Percentiles rank a stretch among this genome's conserved stretches.
These are phyloP conservation scores for Handroanthus guayacan DNA, from an alignment of 257 asterid species.

Conservation along the genomic window DNA sequence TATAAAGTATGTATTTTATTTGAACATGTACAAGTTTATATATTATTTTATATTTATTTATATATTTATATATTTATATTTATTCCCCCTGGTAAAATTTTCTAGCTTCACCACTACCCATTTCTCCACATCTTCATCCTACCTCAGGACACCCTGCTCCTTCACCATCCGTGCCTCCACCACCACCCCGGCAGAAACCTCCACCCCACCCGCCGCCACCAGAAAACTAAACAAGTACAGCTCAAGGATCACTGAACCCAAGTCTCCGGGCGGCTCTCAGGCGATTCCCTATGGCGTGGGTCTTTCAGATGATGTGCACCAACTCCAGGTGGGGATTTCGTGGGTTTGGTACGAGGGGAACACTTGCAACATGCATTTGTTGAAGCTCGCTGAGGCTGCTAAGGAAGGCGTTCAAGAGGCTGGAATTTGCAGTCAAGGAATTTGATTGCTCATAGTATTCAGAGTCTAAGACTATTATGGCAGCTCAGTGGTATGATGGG, in stretches of 20 bases:
- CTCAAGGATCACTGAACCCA: conserved; percentile 82
- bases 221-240: conserved; percentile 82
- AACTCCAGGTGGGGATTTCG: conserved; percentile 94
- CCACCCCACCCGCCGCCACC: conserved; percentile 45
- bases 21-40: too few species aligned
- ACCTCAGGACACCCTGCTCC: conserved; percentile 35
- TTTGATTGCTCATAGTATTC: conserved; percentile 96
- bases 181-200: conserved; percentile 49
- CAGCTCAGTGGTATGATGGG: too few species aligned
- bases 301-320: conserved; percentile 82
- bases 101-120: too few species aligned
- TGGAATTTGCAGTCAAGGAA: conserved; percentile 93
- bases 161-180: conserved; percentile 53
- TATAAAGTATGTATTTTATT: too few species aligned
- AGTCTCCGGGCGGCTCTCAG: conserved; percentile 94
- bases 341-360: conserved; percentile 99
- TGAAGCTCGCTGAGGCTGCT: conserved; percentile 86
- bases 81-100: too few species aligned
- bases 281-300: conserved; percentile 97
- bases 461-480: too few species aligned
- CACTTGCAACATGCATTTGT: conserved; percentile 96
- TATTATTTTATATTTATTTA: too few species aligned
- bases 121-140: conserved; percentile 39
- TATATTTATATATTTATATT: too few species aligned
- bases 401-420: conserved; percentile 85